Evolutionary conservation across 768 basidiomycete species (phyloP).

Genomic region (Rhizopogon vinicolor): DNA sequence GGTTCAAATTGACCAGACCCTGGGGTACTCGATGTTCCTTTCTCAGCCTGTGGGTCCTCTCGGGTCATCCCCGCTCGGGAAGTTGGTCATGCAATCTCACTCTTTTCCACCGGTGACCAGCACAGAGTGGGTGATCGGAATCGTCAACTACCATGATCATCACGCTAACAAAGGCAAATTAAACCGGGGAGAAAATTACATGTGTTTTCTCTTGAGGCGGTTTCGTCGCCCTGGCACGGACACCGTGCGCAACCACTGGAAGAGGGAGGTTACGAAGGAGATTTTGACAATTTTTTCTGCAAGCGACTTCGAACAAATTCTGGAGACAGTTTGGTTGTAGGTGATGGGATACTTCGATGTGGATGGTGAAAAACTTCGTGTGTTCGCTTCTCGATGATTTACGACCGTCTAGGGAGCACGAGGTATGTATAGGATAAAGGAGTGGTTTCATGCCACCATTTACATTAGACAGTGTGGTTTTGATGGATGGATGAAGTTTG

Average conservation of each 20-base stretch:
- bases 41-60: too few relatives aligned
- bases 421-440: too few relatives aligned
- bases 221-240: background rate
- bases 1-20: too few relatives aligned
- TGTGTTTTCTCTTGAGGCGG: slow-evolving; percentile 1
- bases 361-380: too few relatives aligned
- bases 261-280: background rate
- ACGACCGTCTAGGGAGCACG: too few relatives aligned
- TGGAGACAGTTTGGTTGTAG: background rate
- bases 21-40: too few relatives aligned
- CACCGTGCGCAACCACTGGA: background rate
- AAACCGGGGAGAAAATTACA: background rate
- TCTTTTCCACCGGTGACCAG: background rate
- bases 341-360: background rate
- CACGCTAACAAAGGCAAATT: background rate
- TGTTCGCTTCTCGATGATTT: too few relatives aligned
- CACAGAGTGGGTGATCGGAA: slow-evolving; percentile 3
- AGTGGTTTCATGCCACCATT: too few relatives aligned
- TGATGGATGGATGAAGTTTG: too few relatives aligned
- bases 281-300: background rate
- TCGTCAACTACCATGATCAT: background rate
- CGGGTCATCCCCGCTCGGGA: background rate
- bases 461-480: too few relatives aligned
- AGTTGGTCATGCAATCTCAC: background rate
- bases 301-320: background rate